phyloP scores from a whole-genome alignment of 2,329 filamentous ascomycete species.

The Hypoxylon sp. region DNA sequence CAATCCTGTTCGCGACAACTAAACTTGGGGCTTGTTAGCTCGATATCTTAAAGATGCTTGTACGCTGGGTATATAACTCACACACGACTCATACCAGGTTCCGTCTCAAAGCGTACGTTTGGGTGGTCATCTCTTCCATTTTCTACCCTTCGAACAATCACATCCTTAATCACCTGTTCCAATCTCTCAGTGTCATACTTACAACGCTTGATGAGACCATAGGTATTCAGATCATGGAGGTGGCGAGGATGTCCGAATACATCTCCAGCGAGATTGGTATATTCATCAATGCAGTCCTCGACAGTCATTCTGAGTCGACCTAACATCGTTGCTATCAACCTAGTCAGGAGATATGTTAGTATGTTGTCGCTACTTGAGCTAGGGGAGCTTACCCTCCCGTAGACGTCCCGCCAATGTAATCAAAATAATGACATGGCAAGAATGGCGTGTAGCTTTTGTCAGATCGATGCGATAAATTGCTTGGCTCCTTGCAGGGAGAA shows the following conservation, averaged over 20 bases:
- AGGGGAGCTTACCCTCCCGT: slow-evolving; percentile 24
- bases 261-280: slow-evolving; percentile 13
- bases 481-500: neutral
- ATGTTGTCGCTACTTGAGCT: neutral
- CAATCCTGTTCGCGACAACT: slow-evolving; percentile 4
- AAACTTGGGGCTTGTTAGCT: neutral
- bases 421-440: slow-evolving; percentile 33
- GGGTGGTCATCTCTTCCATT: neutral
- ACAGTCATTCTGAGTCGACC: slow-evolving; percentile 32
- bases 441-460: slow-evolving; percentile 13
- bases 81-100: slow-evolving; percentile 25
- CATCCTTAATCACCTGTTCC: slow-evolving; percentile 15
- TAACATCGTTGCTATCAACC: slow-evolving; percentile 28
- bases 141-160: slow-evolving; percentile 20
- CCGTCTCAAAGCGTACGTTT: slow-evolving; percentile 17
- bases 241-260: slow-evolving; percentile 22
- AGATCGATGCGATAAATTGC: slow-evolving; percentile 1
- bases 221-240: slow-evolving; percentile 15
- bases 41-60: too few relatives aligned
- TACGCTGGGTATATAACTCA: too few relatives aligned
- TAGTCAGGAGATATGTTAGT: slow-evolving; percentile 3
- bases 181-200: slow-evolving; percentile 21
- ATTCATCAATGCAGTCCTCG: slow-evolving; percentile 30
- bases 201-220: neutral
- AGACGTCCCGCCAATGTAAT: slow-evolving; percentile 29